These are phyloP conservation scores for Dictyostelium discoideum DNA, from an alignment of 78 protist genomes.

Conservation along the genomic window DNA sequence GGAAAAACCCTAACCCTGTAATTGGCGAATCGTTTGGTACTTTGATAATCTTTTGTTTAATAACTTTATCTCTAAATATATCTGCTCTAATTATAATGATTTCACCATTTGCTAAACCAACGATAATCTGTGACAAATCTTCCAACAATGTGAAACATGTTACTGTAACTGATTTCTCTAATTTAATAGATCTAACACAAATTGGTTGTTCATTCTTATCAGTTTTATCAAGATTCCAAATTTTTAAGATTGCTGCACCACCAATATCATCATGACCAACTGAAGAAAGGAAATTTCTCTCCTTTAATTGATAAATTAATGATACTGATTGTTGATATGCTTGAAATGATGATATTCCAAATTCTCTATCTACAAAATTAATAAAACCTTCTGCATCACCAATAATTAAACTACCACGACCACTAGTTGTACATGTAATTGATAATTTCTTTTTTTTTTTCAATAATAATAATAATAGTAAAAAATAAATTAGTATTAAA, in stretches of 20 bases:
- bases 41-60: constrained; percentile 41
- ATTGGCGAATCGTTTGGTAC: constrained; percentile 48
- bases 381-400: constrained; percentile 82
- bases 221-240: constrained; percentile 62
- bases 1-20: constrained; percentile 54
- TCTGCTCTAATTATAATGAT: constrained; percentile 57
- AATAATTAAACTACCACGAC: constrained; percentile 80
- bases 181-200: constrained; percentile 68
- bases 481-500: no score
- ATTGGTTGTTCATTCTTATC: constrained; percentile 75
- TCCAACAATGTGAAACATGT: constrained; percentile 52
- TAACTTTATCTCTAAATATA: constrained; percentile 63
- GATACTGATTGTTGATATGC: constrained; percentile 56
- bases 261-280: constrained; percentile 74
- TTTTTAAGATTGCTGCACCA: constrained; percentile 30
- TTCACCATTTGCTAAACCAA: constrained; percentile 83
- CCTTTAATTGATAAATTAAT: constrained; percentile 46
- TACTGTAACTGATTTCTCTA: constrained; percentile 36
- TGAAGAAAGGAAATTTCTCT: constrained; percentile 61
- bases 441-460: constrained; percentile 17
- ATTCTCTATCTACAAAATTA: constrained; percentile 69
- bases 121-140: constrained; percentile 73
- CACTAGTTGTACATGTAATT: constrained; percentile 83
- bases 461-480: no score
- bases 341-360: constrained; percentile 67